Base-by-base conservation (phyloP, 2,329 filamentous ascomycete species). In the Aspergillus bombycis region DNA sequence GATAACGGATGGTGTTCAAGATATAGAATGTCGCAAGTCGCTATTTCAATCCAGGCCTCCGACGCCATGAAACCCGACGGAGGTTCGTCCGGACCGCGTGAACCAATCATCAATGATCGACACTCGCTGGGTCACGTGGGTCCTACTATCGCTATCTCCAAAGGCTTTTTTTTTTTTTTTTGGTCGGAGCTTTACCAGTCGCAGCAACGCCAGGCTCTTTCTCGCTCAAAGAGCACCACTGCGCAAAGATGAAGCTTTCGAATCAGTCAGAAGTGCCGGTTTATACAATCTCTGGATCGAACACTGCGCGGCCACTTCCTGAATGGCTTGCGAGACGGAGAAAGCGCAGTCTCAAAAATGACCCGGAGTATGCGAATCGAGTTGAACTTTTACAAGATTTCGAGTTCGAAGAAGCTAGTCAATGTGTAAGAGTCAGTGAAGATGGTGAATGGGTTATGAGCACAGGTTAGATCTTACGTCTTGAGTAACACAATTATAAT, bases 381-480 rank as follows among this genome's bases (percentile, higher is more conserved):
- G 90, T 99, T 71, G 95, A 99, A 79, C 84, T 99, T 62, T 86
- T 99, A 43, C 95, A 99, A 74, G 95, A 99, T 75, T 99, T 99
- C 78, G 94, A 96, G 75, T 98, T 99, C 73, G 94, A 97, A 73
- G 94, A 97, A 80, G 94, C 96, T 46, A 97, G 93, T 75, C 88
- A 90, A 70, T 97, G 94, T 75, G 88, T 99, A 67, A 88, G 93
- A 57, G 88, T 95, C 67, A 97, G 92, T 71, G 94, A 97, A 63
- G 95, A 99, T 86, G 94, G 94, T 56, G 90, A 98, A 75, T 99
- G 95, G 94, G 88, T 95, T 46, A 95, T 97, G 92, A 96, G 92
- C 73, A 96, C 94, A 58, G 93, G 93, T 82, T 87, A 84, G 78
- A 41, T 46, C 16, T 9, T n/a, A 21, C 19, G 1, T 5, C 19